Base-by-base conservation (phyloP, 129 eudicot genomes). In the Flaveria brownii region DNA sequence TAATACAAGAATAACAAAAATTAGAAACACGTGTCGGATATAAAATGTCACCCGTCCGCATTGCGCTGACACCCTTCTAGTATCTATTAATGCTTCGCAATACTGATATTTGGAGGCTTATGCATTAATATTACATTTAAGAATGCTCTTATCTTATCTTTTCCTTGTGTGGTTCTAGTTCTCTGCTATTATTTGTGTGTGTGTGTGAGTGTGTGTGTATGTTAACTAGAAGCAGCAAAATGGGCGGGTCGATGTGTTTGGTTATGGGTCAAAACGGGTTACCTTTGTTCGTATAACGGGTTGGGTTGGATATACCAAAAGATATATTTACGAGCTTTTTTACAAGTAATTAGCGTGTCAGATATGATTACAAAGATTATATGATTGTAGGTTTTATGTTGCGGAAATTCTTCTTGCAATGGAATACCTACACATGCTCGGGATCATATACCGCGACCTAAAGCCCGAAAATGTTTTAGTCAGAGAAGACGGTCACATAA, bases 351-450 rank as follows among this genome's bases (percentile, higher is more conserved):
- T 62, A 51, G 9, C 2, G 4, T 57, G 64, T 57, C 33, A 57
- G 11, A 57, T 20, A 57, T 61, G 67, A 25, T 61, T 61, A 61
- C 17, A 61, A 46, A 68, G 20, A 43, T 20, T 43, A 42, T 43
- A 11, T 43, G 17, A 5, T 71, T 77, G 76, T 82, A 93, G 98
- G 90, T 93, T 93, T 70, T 93, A 93, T 45, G 97, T 88, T 33
- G 96, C 98, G 49, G 98, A 93, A 74, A 92, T 93, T 49, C 92
- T 93, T 36, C 93, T 93, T 41, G 88, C 98, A 30, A 55, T 93
- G 86, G 98, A 93, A 68, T 93, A 93, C 84, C 98, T 93, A 2
- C 98, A 93, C 84, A 93, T 93, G 98, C 96, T 93, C 6, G 98
- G 98, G 82, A 88, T 93, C 52, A 87, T 93, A 5, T 92, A 92